These are phyloP conservation scores for Corchorus olitorius DNA, from an alignment of 345 rosid species.

Conservation along the genomic window DNA sequence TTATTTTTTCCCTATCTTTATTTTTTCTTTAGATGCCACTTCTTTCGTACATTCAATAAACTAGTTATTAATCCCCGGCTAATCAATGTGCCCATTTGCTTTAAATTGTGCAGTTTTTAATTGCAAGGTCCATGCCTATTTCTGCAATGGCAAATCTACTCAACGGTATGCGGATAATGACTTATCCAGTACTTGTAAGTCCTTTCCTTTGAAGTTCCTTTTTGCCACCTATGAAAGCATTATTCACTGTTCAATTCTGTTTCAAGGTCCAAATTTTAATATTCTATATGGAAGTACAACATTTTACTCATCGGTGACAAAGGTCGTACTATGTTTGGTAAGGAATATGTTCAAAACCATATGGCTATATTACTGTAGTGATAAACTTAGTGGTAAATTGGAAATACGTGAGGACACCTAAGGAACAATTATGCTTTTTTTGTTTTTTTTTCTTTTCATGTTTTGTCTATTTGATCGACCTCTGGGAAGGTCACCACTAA, in stretches of 20 bases:
- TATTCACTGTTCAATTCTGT: slow-evolving; percentile 29
- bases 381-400: neutral
- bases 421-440: no score
- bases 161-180: slow-evolving; percentile 64
- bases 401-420: neutral
- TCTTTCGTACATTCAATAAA: no score
- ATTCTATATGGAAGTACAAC: slow-evolving; percentile 94
- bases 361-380: neutral
- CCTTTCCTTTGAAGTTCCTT: slow-evolving; percentile 3
- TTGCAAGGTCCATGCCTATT: slow-evolving; percentile 79
- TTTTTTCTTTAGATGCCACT: no score
- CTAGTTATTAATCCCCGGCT: neutral
- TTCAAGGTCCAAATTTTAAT: slow-evolving; percentile 96
- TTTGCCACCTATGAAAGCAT: slow-evolving; percentile 1
- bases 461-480: no score
- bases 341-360: slow-evolving; percentile 12
- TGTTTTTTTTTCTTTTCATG: no score
- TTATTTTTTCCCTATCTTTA: neutral
- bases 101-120: slow-evolving; percentile 70
- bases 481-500: neutral
- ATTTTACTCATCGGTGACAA: slow-evolving; percentile 76
- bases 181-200: slow-evolving; percentile 96
- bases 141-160: slow-evolving; percentile 84
- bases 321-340: slow-evolving; percentile 92
- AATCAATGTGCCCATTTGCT: neutral